Evolutionary conservation across 805 yeast species (phyloP).

Genomic region (Blastobotrys chiropterorum): DNA sequence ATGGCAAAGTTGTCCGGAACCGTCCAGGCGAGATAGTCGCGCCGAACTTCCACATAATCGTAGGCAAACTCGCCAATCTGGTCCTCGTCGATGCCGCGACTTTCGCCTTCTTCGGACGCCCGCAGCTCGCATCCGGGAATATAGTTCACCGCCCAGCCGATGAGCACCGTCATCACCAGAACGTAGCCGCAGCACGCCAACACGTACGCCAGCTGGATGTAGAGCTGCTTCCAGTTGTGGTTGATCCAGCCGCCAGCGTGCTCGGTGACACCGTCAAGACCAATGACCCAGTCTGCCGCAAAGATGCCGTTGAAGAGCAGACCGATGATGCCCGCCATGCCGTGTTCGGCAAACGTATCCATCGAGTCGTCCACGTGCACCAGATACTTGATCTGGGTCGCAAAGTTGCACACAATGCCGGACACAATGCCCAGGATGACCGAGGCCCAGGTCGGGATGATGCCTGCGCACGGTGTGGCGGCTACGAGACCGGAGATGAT

Average conservation of each 20-base stretch:
- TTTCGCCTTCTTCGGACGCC: constrained; percentile 79
- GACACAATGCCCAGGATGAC: constrained; percentile 75
- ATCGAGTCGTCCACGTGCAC: constrained; percentile 83
- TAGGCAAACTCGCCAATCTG: constrained; percentile 99
- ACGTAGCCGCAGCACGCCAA: constrained; percentile 71
- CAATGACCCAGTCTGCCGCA: constrained; percentile 82
- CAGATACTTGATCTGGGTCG: constrained; percentile 80
- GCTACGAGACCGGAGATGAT: constrained; percentile 93
- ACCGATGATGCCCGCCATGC: constrained; percentile 90
- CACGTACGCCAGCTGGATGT: constrained; percentile 81
- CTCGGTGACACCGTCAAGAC: constrained; percentile 79
- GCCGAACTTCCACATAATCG: constrained; percentile 92
- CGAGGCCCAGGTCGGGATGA: constrained; percentile 87
- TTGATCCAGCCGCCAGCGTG: constrained; percentile 91
- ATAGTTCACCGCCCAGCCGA: constrained; percentile 65
- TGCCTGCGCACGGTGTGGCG: constrained; percentile 92
- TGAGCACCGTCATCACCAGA: constrained; percentile 65
- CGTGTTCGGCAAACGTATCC: constrained; percentile 98
- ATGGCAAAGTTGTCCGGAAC: constrained; percentile 22
- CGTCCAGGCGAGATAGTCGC: constrained; percentile 59
- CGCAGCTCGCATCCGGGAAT: constrained; percentile 81
- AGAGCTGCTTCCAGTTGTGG: constrained; percentile 85
- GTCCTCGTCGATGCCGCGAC: constrained; percentile 88
- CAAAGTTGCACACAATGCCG: constrained; percentile 79
- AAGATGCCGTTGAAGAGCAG: constrained; percentile 78